Evolutionary conservation across 2,329 filamentous ascomycete genomes (phyloP).

Genomic region (Lojkania enalia): DNA sequence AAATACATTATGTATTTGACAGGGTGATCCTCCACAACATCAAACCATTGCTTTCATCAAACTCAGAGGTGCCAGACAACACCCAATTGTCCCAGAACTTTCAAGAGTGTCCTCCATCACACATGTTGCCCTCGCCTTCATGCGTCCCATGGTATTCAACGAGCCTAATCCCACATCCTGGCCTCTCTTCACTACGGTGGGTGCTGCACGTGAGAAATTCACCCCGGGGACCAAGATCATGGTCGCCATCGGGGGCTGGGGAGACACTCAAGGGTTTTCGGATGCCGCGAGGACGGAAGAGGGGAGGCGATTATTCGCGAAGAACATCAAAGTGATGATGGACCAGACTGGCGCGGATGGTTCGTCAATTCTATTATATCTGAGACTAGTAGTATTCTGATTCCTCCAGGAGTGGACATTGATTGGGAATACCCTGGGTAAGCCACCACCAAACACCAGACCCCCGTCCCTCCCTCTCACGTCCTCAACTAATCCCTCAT

Average conservation of each 20-base stretch:
- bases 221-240: constrained; percentile 60
- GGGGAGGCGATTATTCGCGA: constrained; percentile 59
- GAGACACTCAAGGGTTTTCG: constrained; percentile 66
- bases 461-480: neutral
- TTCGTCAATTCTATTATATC: constrained; percentile 43
- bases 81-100: constrained; percentile 28
- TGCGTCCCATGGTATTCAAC: constrained; percentile 35
- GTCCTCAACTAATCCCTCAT: neutral
- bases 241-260: constrained; percentile 76
- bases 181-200: constrained; percentile 33
- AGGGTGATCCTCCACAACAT: constrained; percentile 9
- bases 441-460: neutral
- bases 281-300: constrained; percentile 57
- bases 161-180: constrained; percentile 20
- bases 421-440: constrained; percentile 65
- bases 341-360: constrained; percentile 63
- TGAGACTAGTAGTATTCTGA: neutral
- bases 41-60: neutral
- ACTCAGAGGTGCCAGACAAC: constrained; percentile 24
- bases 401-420: constrained; percentile 56
- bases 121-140: constrained; percentile 37
- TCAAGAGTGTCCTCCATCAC: constrained; percentile 24
- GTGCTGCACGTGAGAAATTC: constrained; percentile 50
- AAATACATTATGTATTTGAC: constrained; percentile 24
- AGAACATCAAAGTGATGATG: constrained; percentile 67